Percentiles rank a stretch among this genome's conserved stretches.
Evolutionary conservation across 2,329 filamentous ascomycete species (phyloP).

Genomic region (Xylogone sp.): DNA sequence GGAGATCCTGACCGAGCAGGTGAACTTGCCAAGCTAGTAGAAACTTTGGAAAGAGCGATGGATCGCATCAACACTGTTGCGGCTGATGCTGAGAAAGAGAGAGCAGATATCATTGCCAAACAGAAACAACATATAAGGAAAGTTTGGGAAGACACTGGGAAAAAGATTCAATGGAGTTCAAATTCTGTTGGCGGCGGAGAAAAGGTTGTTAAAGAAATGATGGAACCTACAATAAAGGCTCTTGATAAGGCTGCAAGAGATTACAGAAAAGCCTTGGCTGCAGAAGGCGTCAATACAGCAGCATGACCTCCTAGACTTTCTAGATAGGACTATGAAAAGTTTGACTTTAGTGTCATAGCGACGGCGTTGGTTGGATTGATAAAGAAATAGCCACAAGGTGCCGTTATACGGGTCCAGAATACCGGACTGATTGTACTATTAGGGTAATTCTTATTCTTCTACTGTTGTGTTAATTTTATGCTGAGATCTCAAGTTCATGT

Average conservation of each 20-base stretch:
- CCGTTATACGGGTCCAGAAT: background rate
- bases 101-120: constrained; percentile 61
- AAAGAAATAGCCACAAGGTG: background rate
- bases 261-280: constrained; percentile 68
- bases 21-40: constrained; percentile 77
- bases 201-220: constrained; percentile 70
- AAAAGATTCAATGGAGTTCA: constrained; percentile 67
- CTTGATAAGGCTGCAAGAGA: constrained; percentile 66
- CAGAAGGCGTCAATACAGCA: constrained; percentile 39
- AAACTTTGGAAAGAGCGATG: constrained; percentile 74
- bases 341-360: constrained; percentile 18
- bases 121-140: constrained; percentile 68
- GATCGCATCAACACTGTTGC: constrained; percentile 79
- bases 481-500: too few relatives aligned
- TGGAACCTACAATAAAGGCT: constrained; percentile 69
- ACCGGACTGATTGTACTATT: background rate
- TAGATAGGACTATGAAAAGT: constrained; percentile 1
- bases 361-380: constrained; percentile 16
- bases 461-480: too few relatives aligned
- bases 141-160: constrained; percentile 68
- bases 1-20: constrained; percentile 76
- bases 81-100: constrained; percentile 72
- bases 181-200: constrained; percentile 70
- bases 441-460: background rate
- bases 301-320: constrained; percentile 5